Base-by-base conservation (phyloP, 768 basidiomycete genomes). In the Mycena sanguinolenta region DNA sequence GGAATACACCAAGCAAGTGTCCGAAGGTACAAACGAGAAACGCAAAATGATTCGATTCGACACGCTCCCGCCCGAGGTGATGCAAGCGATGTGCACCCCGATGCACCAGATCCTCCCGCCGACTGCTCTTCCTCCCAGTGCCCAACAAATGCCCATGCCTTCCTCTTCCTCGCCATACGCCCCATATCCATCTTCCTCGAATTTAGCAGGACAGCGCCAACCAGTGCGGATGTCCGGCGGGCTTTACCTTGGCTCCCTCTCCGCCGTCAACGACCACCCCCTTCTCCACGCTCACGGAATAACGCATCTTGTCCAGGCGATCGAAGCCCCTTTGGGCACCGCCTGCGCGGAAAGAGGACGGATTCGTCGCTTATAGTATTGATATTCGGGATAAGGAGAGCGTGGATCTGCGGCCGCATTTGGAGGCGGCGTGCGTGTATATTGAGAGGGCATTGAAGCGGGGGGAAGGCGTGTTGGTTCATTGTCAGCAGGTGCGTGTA, bases 21-120 rank as follows among this genome's bases (percentile, higher is more conserved):
- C n/a, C n/a, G n/a, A n/a, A n/a, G n/a, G n/a, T n/a, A n/a, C n/a
- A n/a, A n/a, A n/a, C n/a, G n/a, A n/a, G n/a, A n/a, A n/a, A n/a
- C n/a, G n/a, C n/a, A n/a, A n/a, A n/a, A 94, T 94, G 92, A 94
- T 94, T 77, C 89, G 92, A 62, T 93, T 94, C 84, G 92, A 94
- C 78, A 87, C 84, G 65, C 82, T 94, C 70, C 85, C 92, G 16
- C 88, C 89, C 32, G 92, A 93, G 75, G 91, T 94, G 58, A 89
- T 92, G 86, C 91, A 93, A 78, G 90, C 93, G 9, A 92, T 94
- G 90, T 93, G 92, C 82, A 94, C 92, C 0, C n/a, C 93, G 0
- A 93, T 94, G 93, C 92, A 94, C 80, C 86, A 87, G 72, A 88
- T 94, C 75, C 83, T 93, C 16, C 67, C 84, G 0, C 85, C 82